A percentile compares a stretch with the other conserved stretches of the same genome.
Conservation (phyloP, 148 eudicot species). For the Camellia japonica region DNA sequence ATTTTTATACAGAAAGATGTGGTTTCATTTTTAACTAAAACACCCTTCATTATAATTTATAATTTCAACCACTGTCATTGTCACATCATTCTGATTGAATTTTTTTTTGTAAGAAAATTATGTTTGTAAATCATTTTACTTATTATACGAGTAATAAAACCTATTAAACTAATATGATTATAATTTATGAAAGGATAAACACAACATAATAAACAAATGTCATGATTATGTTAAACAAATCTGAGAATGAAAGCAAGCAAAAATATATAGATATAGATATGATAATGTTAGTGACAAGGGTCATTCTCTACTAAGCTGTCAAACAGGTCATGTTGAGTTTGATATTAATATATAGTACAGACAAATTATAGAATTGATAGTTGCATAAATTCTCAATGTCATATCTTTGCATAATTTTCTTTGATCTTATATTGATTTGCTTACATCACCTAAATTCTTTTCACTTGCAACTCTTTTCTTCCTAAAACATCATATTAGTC, state of each 20-base stretch:
- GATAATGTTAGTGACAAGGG: neutral
- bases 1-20: too few relatives aligned
- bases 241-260: neutral
- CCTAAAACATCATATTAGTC: too few relatives aligned
- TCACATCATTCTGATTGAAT: too few relatives aligned
- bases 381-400: neutral
- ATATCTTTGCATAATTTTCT: neutral
- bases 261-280: neutral
- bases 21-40: too few relatives aligned
- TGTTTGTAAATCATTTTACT: too few relatives aligned
- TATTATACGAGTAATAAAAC: too few relatives aligned
- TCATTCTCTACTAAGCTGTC: conserved; percentile 3
- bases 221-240: too few relatives aligned
- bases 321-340: neutral
- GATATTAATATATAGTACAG: neutral
- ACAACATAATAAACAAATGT: too few relatives aligned
- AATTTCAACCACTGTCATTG: too few relatives aligned
- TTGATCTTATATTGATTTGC: neutral
- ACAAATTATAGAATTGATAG: neutral
- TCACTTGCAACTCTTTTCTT: neutral
- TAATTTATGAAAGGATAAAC: too few relatives aligned
- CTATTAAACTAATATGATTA: too few relatives aligned
- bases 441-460: neutral
- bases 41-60: too few relatives aligned
- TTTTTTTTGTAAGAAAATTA: neutral